phyloP scores from a whole-genome alignment of 176 grass and related monocot genomes.

The Rhynchospora breviuscula region DNA sequence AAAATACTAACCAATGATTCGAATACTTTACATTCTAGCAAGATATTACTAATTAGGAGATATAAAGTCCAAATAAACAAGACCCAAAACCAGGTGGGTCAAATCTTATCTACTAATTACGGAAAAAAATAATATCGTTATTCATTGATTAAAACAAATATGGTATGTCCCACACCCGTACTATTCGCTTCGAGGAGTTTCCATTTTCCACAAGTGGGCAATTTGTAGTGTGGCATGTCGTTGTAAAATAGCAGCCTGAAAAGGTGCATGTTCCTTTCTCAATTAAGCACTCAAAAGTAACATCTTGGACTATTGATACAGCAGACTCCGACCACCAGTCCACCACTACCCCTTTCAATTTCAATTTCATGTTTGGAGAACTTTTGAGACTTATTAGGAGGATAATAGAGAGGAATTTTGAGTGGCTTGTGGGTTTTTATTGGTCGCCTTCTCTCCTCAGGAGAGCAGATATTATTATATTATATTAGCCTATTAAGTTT shows the following conservation, averaged over 20 bases:
- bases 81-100: too few species aligned
- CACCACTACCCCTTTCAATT: not conserved
- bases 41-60: too few species aligned
- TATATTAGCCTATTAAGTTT: too few species aligned
- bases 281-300: conserved; percentile 2
- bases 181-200: not conserved
- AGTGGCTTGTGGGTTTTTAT: not conserved
- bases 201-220: not conserved
- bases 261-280: conserved; percentile 9
- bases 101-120: not conserved
- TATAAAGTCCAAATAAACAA: too few species aligned
- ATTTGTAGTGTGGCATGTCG: not conserved
- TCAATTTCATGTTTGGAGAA: not conserved
- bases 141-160: not conserved
- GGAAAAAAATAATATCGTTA: not conserved
- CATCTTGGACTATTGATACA: not conserved
- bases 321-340: not conserved
- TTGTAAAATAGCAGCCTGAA: not conserved
- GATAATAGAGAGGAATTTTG: not conserved
- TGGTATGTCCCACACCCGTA: not conserved
- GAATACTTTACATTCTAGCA: too few species aligned
- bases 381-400: not conserved
- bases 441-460: not conserved
- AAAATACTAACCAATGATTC: too few species aligned
- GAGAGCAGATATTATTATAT: not conserved